These are phyloP conservation scores for Paramecium pentaurelia DNA, from an alignment of 73 alveolate genomes.

Conservation along the genomic window DNA sequence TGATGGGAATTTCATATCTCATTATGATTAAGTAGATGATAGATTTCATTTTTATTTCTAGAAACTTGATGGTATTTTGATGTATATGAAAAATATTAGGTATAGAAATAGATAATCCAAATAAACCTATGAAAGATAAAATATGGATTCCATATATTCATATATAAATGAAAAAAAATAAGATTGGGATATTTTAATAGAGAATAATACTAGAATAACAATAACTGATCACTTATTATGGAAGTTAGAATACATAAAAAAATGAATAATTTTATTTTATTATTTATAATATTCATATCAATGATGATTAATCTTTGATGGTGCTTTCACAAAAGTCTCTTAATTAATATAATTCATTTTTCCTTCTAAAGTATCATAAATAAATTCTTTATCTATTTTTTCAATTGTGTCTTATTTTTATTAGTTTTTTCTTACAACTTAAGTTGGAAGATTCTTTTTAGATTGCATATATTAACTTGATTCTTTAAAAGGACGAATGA, in stretches of 20 bases:
- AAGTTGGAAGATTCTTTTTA: background rate
- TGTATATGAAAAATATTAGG: constrained; percentile 14
- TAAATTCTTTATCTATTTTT: background rate
- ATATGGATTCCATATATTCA: constrained; percentile 80
- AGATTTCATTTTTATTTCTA: constrained; percentile 71
- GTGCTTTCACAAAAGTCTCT: background rate
- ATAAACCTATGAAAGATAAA: constrained; percentile 67
- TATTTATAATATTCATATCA: background rate
- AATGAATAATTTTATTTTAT: background rate
- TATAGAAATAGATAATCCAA: constrained; percentile 67
- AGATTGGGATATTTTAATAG: constrained; percentile 70
- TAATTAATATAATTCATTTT: background rate
- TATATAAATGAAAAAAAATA: constrained; percentile 68
- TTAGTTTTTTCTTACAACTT: background rate
- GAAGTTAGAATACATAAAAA: constrained; percentile 62
- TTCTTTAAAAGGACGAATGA: constrained; percentile 8
- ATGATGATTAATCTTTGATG: background rate
- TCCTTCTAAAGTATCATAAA: background rate
- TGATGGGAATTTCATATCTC: constrained; percentile 76
- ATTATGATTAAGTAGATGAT: constrained; percentile 58
- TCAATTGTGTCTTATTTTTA: background rate
- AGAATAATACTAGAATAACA: constrained; percentile 61
- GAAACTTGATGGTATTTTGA: constrained; percentile 48
- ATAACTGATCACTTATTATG: constrained; percentile 64
- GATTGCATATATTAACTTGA: constrained; percentile 8